Evolutionary conservation across 768 basidiomycete genomes (phyloP).

Genomic region (Austroboletus festivus): DNA sequence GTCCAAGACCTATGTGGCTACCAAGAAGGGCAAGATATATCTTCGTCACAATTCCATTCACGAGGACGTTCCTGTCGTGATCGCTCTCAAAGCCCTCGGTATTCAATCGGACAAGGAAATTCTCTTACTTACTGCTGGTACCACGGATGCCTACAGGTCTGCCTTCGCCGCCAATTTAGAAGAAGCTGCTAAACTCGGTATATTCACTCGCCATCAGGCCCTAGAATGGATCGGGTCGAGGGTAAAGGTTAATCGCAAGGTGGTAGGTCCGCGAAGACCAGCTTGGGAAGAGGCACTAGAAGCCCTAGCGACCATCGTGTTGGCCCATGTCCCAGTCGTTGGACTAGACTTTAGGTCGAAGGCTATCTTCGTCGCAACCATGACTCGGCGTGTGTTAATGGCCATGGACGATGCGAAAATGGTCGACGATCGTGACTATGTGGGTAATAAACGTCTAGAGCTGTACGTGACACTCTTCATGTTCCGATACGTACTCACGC

Average conservation of each 20-base stretch:
- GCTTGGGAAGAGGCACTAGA: constrained; percentile 94
- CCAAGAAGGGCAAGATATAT: constrained; percentile 93
- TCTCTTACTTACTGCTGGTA: constrained; percentile 88
- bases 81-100: constrained; percentile 95
- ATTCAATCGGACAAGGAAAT: constrained; percentile 98
- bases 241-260: constrained; percentile 81
- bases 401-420: constrained; percentile 95
- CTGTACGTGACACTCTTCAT: constrained; percentile 56
- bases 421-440: constrained; percentile 98
- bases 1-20: constrained; percentile 96
- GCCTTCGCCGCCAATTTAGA: constrained; percentile 91
- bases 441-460: constrained; percentile 97
- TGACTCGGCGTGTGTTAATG: constrained; percentile 95
- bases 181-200: constrained; percentile 86
- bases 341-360: constrained; percentile 89
- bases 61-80: constrained; percentile 94
- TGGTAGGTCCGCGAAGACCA: constrained; percentile 79
- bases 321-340: constrained; percentile 92
- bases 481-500: constrained; percentile 6
- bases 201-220: constrained; percentile 92
- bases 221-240: constrained; percentile 92
- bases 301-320: constrained; percentile 93
- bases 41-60: constrained; percentile 96
- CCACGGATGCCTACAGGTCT: constrained; percentile 81
- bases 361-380: constrained; percentile 95